Conservation (phyloP, 1,139 yeast genomes). For the Yarrowia galli region DNA sequence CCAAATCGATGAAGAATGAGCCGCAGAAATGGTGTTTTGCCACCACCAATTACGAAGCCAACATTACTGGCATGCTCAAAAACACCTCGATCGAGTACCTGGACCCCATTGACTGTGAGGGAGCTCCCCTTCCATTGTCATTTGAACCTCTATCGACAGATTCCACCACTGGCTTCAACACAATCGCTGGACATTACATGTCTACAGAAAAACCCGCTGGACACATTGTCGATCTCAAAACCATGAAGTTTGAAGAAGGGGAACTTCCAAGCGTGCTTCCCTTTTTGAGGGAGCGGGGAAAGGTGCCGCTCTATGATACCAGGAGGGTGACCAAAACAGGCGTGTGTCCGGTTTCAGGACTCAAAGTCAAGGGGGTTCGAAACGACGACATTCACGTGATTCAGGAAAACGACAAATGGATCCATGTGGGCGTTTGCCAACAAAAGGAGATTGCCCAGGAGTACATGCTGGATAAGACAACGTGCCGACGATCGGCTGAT, state of each 20-base stretch:
- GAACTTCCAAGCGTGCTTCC: too few species aligned
- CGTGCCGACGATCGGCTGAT: too few species aligned
- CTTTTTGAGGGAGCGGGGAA: too few species aligned
- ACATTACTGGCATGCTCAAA: not conserved
- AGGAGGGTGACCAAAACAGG: not conserved
- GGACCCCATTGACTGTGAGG: not conserved
- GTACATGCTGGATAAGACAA: not conserved
- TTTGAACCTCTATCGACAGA: not conserved
- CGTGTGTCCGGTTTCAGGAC: not conserved
- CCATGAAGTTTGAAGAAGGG: not conserved
- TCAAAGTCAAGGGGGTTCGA: not conserved
- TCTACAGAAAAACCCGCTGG: not conserved
- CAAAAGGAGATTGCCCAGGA: not conserved
- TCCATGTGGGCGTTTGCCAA: not conserved
- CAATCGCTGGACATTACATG: not conserved
- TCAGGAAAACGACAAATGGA: not conserved
- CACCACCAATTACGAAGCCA: not conserved
- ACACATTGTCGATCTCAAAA: not conserved
- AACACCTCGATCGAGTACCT: not conserved
- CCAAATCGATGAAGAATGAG: not conserved
- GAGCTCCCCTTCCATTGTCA: not conserved
- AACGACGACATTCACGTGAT: not conserved
- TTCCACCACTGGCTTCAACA: not conserved
- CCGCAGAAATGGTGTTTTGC: not conserved
- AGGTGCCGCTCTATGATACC: not conserved